A percentile compares a stretch with the other conserved stretches of the same genome.
These are phyloP conservation scores for Alternaria arbusti DNA, from an alignment of 2,329 filamentous ascomycete species.

Conservation along the genomic window DNA sequence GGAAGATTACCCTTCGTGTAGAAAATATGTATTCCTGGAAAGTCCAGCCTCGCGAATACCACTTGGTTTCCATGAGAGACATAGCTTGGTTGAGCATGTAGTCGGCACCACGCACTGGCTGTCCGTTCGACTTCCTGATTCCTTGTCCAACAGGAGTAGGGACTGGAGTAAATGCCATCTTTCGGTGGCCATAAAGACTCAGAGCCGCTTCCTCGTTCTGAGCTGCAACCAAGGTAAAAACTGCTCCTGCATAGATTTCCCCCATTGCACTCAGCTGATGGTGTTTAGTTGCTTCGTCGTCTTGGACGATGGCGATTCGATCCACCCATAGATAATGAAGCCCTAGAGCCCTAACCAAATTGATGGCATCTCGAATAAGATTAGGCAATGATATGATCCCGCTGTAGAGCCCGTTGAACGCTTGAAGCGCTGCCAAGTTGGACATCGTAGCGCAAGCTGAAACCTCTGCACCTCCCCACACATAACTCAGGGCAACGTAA, in stretches of 20 bases:
- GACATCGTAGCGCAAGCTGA: background rate
- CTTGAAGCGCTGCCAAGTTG: background rate
- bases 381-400: constrained; percentile 9
- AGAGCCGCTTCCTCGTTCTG: constrained; percentile 7
- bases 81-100: constrained; percentile 2
- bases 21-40: constrained; percentile 25
- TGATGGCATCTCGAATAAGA: constrained; percentile 15
- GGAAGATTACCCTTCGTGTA: constrained; percentile 17
- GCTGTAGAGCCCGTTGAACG: background rate
- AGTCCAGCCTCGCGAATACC: constrained; percentile 25
- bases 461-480: background rate
- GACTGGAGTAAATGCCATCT: background rate
- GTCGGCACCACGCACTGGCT: background rate
- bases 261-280: constrained; percentile 18
- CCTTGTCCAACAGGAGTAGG: background rate
- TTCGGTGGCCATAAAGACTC: constrained; percentile 4
- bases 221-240: constrained; percentile 20
- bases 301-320: constrained; percentile 15
- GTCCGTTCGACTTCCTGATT: background rate
- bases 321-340: constrained; percentile 12
- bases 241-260: constrained; percentile 17
- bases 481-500: constrained; percentile 22
- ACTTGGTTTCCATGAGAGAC: constrained; percentile 11
- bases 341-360: constrained; percentile 4
- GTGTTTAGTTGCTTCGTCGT: constrained; percentile 9